Evolutionary conservation across 495 filamentous ascomycete genomes (phyloP).

Genomic region (Cetradonia linearis): DNA sequence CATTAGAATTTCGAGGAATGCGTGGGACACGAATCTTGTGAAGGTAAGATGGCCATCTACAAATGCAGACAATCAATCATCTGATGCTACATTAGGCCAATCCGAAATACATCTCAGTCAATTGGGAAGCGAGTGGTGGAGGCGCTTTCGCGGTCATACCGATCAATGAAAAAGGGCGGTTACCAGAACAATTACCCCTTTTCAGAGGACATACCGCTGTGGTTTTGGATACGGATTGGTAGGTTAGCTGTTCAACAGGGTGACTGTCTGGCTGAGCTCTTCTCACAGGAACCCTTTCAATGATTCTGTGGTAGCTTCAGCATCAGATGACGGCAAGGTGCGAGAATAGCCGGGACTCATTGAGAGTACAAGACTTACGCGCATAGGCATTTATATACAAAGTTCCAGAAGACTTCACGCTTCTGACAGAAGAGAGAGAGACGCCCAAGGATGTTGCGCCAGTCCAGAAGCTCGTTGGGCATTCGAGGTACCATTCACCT

Average conservation of each 20-base stretch:
- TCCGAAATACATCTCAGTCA: constrained; percentile 89
- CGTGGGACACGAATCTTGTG: constrained; percentile 96
- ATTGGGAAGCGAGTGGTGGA: constrained; percentile 96
- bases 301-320: constrained; percentile 83
- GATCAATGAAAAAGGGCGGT: constrained; percentile 71
- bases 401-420: constrained; percentile 78
- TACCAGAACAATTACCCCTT: constrained; percentile 86
- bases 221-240: constrained; percentile 98
- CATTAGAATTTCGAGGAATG: constrained; percentile 85
- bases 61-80: neutral
- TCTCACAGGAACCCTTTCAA: constrained; percentile 82
- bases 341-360: neutral
- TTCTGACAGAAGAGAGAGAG: constrained; percentile 71
- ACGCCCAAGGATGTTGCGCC: constrained; percentile 67
- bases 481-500: constrained; percentile 35
- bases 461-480: constrained; percentile 64
- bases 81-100: constrained; percentile 57
- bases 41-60: constrained; percentile 50
- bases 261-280: constrained; percentile 24
- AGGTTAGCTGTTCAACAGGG: constrained; percentile 28
- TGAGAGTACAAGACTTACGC: constrained; percentile 19
- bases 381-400: constrained; percentile 78
- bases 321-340: constrained; percentile 91
- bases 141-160: constrained; percentile 97
- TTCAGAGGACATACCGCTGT: constrained; percentile 93